Conservation (phyloP, 305 asterid species). For the Solanum hybrid region DNA sequence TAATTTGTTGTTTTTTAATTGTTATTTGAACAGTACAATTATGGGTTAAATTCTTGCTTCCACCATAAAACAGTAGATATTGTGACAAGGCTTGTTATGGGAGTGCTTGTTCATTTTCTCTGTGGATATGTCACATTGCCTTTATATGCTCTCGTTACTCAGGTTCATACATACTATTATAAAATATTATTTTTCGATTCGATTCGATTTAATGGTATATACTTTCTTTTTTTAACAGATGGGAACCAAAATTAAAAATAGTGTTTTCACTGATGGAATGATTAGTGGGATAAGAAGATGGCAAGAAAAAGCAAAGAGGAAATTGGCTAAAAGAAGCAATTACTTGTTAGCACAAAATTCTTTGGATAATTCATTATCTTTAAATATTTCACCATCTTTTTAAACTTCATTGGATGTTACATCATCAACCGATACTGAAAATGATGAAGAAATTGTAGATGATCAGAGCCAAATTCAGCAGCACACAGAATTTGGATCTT, state of each 20-base stretch:
- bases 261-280: slow-evolving; percentile 47
- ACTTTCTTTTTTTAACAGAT: slow-evolving; percentile 19
- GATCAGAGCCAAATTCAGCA: slow-evolving; percentile 6
- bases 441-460: slow-evolving; percentile 18
- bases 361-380: background rate
- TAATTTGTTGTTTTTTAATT: background rate
- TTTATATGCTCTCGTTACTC: slow-evolving; percentile 62
- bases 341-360: slow-evolving; percentile 16
- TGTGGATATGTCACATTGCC: slow-evolving; percentile 72
- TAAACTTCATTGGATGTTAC: slow-evolving; percentile 11
- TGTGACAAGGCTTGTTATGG: slow-evolving; percentile 40
- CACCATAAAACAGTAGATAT: slow-evolving; percentile 49
- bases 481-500: slow-evolving; percentile 24
- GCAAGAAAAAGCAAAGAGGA: slow-evolving; percentile 47
- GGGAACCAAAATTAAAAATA: slow-evolving; percentile 53
- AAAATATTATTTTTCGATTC: background rate
- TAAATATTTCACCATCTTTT: slow-evolving; percentile 8
- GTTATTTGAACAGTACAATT: slow-evolving; percentile 36
- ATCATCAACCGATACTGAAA: background rate
- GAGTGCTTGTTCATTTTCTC: slow-evolving; percentile 51
- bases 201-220: background rate
- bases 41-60: slow-evolving; percentile 60
- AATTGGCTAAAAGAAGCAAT: slow-evolving; percentile 23
- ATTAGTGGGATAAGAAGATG: slow-evolving; percentile 46
- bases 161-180: slow-evolving; percentile 20